Conservation (phyloP, 1,284 basidiomycete genomes). For the Ustilago xerochloae region DNA sequence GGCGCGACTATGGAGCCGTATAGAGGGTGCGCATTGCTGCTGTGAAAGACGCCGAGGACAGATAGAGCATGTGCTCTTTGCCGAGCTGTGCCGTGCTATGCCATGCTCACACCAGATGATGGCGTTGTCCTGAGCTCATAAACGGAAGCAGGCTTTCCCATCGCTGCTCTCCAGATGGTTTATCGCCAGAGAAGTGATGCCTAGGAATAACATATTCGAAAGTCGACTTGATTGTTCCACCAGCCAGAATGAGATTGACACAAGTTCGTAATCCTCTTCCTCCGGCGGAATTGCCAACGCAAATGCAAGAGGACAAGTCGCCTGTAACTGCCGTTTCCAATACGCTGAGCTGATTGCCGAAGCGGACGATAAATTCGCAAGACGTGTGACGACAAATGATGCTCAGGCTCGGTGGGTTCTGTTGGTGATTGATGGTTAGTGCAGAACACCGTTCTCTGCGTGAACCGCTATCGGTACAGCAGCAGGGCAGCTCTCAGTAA, state of each 20-base stretch:
- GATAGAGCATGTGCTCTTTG: not conserved
- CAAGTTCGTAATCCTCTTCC: no score
- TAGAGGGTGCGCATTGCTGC: no score
- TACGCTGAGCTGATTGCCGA: no score
- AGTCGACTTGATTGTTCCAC: conserved; percentile 27
- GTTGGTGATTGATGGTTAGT: no score
- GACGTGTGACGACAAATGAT: conserved; percentile 29
- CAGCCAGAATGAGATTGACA: not conserved
- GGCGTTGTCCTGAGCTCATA: conserved; percentile 30
- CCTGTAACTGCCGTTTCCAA: not conserved
- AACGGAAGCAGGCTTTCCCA: conserved; percentile 17
- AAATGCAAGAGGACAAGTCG: not conserved
- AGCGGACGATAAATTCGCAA: not conserved
- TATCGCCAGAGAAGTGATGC: conserved; percentile 1
- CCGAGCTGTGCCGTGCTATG: not conserved
- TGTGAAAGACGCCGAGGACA: not conserved
- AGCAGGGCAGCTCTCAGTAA: not conserved
- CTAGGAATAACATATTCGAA: conserved; percentile 7
- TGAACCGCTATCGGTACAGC: not conserved
- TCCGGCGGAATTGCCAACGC: no score
- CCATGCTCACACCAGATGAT: conserved; percentile 10
- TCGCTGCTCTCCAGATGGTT: conserved; percentile 9
- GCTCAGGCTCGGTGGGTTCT: conserved; percentile 4
- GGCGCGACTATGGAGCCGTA: not conserved
- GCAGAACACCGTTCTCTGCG: no score